Evolutionary conservation across 2,329 filamentous ascomycete genomes (phyloP), one percentile per base, ranked within the genome.

Genomic region (Dendrostoma leiphaemia): DNA sequence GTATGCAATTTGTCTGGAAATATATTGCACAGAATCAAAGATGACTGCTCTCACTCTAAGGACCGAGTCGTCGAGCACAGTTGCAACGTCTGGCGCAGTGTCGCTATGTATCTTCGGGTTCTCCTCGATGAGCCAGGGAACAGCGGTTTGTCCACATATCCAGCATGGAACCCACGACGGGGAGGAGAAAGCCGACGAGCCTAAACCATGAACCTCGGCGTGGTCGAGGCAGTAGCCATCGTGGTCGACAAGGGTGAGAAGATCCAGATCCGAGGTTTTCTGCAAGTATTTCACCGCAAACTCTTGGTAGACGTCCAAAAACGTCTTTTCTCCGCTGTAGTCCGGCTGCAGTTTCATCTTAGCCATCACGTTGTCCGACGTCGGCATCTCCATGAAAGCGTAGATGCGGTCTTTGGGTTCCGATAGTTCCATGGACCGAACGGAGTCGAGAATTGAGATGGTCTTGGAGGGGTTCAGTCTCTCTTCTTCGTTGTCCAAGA

Each of bases 331-430:
- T 10, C 9, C 24, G 23, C 41, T 45, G 13, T 45, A 45, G 28
- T 45, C 41, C 23, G 41, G 41, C 12, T 45, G 12, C 41, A 45
- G 15, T 17, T 28, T 3, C 4, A 45, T 24, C 41, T 13, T 28
- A 4, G 21, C 4, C 41, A 45, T 45, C 12, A 26, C 8, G 3
- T 23, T 26, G 23, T 32, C 26, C 1, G 21, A 17, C 3, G 43
- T 48, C 15, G 43, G 23, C 12, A 54, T 44, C 17, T 8, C 45
- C 44, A 54, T 40, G 1, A 54, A 49, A 6, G 43, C 51, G 13
- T 48, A 54, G 15, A 54, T 49, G 15, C 45, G 35, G 29, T 54
- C 51, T 10, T 23, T 26, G 4, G 31, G 48, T 17, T 51, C 38
- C 3, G 21, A 7, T 15, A 50, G 31, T 9, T n/a, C 6, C 3